Conservation (phyloP, 768 basidiomycete genomes). For the Lanmaoa rubissima region DNA sequence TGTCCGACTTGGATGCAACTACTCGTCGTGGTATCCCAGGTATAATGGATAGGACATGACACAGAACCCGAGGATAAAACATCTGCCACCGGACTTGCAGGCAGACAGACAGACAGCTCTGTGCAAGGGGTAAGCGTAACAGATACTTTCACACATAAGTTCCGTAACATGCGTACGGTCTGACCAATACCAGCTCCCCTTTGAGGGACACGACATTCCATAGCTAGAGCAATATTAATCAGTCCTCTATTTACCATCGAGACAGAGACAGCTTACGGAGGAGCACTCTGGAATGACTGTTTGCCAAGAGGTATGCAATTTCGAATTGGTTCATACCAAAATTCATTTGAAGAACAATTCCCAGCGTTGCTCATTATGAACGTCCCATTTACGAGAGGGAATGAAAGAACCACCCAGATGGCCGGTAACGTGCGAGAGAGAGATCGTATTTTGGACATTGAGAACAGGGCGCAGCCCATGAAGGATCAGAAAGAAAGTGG, state of each 20-base stretch:
- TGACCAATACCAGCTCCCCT: constrained; percentile 18
- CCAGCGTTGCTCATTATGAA: constrained; percentile 5
- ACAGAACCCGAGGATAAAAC: neutral
- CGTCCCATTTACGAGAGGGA: constrained; percentile 6
- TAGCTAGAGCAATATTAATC: constrained; percentile 6
- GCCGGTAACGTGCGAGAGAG: neutral
- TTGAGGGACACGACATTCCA: constrained; percentile 6
- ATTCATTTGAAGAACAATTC: constrained; percentile 15
- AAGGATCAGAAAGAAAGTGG: neutral
- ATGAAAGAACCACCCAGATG: constrained; percentile 8
- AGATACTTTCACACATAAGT: neutral
- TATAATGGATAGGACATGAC: constrained; percentile 7
- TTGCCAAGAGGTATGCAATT: constrained; percentile 11
- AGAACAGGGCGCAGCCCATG: constrained; percentile 8
- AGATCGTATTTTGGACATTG: neutral
- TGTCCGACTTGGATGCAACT: constrained; percentile 1
- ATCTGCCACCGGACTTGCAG: constrained; percentile 3
- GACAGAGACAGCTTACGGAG: constrained; percentile 11
- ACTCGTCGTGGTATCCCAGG: constrained; percentile 3
- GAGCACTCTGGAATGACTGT: constrained; percentile 2
- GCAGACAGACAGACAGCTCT: constrained; percentile 16
- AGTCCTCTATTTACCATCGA: neutral
- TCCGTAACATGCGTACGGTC: constrained; percentile 2
- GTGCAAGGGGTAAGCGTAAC: neutral
- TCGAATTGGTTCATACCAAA: constrained; percentile 14